Base-by-base conservation (phyloP, 2,329 filamentous ascomycete species). In the Colletotrichum nymphaeae region DNA sequence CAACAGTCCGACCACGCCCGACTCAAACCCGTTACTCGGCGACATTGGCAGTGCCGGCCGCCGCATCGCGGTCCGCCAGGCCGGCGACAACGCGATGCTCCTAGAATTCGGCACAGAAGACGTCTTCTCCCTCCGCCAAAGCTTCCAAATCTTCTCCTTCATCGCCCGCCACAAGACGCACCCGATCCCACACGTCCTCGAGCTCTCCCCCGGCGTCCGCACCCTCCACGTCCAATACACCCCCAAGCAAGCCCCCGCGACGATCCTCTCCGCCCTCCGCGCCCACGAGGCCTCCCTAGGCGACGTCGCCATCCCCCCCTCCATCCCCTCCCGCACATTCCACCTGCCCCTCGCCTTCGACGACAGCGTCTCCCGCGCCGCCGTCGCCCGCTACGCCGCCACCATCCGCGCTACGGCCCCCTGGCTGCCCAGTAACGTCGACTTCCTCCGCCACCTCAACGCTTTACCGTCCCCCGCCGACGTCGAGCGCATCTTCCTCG, bases 391-490 rank as follows among this genome's bases (percentile, higher is more conserved):
- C 4, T 93, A 93, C 79, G 88, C 88, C 78, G 88, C 88, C 28
- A 92, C 90, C 0, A 90, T 91, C 74, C 86, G 91, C 7, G 85
- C 88, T 1, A 86, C 90, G 62, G 91, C 91, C 0, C 86, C 89
- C 0, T 93, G 91, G 77, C 83, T 93, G 0, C 91, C 91, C 0
- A 88, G 90, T 75, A 92, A 92, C 67, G 83, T 92, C 53, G 84
- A 87, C 1, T 93, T 92, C 69, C 74, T 86, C 3, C 78, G 81
- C 63, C 73, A 76, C 56, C 75, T 83, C 12, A 84, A 84, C 70
- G 81, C 78, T 0, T 73, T 83, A 19, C 49, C 55, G n/a, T 53
- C 65, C 37, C 65, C 59, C 9, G 74, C 77, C 2, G 76, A 78
- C 1, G 75, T 84, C 11, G 76, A 77, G 3, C 53, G 74, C 4